Conservation (phyloP, 306 rosid genomes). For the Prinsepia uniflora region DNA sequence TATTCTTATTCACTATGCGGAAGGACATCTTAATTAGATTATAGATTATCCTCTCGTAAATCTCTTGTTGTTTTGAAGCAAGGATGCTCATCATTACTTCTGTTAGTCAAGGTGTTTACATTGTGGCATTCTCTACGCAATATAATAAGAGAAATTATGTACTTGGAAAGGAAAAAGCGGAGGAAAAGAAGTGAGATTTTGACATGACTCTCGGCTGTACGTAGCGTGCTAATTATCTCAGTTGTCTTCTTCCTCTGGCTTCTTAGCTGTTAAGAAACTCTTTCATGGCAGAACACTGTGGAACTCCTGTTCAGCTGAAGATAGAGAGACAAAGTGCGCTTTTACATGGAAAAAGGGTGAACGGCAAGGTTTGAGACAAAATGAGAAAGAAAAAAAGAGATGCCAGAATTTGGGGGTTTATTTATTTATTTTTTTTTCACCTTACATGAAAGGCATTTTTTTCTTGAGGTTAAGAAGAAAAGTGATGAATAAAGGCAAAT, state of each 20-base stretch:
- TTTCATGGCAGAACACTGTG: neutral
- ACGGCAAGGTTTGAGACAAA: constrained; percentile 24
- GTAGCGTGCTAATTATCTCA: no score
- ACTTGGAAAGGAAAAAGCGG: no score
- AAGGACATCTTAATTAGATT: no score
- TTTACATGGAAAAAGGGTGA: neutral
- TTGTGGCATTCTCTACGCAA: no score
- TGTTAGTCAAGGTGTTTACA: no score
- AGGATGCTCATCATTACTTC: no score
- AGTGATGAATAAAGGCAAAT: constrained; percentile 18
- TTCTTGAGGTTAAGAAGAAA: constrained; percentile 1
- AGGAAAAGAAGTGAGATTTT: no score
- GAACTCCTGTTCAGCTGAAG: neutral
- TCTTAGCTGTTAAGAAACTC: constrained; percentile 9
- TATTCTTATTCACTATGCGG: no score
- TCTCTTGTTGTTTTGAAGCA: no score
- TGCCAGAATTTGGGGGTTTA: constrained; percentile 17
- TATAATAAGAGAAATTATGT: no score
- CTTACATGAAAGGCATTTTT: constrained; percentile 24
- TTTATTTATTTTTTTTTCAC: neutral
- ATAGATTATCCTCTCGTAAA: no score
- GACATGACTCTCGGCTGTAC: no score
- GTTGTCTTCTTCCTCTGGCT: neutral
- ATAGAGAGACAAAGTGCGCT: neutral
- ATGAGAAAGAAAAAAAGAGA: constrained; percentile 9